Conservation (phyloP, 192 early-diverging fungal species). For the Coemansia sp. region DNA sequence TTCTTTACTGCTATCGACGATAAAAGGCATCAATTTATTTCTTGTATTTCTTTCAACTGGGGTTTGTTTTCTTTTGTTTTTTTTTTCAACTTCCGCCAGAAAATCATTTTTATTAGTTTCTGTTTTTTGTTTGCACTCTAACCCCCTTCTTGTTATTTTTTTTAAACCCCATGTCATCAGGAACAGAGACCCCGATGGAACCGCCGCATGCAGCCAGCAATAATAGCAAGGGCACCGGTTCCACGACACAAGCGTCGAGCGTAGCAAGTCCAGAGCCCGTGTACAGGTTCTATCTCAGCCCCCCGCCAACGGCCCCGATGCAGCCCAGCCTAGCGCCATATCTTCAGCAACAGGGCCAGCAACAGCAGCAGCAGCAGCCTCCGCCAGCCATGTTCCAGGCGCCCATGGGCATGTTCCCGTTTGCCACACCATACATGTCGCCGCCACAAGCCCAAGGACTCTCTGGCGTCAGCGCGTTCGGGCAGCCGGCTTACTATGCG, state of each 20-base stretch:
- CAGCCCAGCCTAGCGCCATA: slow-evolving; percentile 11
- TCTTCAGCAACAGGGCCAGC: slow-evolving; percentile 1
- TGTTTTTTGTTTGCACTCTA: not conserved
- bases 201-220: slow-evolving; percentile 10
- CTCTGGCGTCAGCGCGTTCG: slow-evolving; percentile 39
- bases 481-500: slow-evolving; percentile 42
- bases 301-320: slow-evolving; percentile 33
- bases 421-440: slow-evolving; percentile 33
- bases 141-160: not conserved
- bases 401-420: slow-evolving; percentile 32
- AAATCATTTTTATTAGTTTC: slow-evolving; percentile 25
- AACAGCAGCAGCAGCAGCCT: slow-evolving; percentile 16
- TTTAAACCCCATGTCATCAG: slow-evolving; percentile 26
- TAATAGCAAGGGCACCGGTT: slow-evolving; percentile 3
- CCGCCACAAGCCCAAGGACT: slow-evolving; percentile 24
- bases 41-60: not conserved
- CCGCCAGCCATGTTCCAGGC: slow-evolving; percentile 26
- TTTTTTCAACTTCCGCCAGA: slow-evolving; percentile 11
- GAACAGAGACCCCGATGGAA: slow-evolving; percentile 41
- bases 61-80: not conserved
- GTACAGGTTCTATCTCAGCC: slow-evolving; percentile 52
- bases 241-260: not conserved
- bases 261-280: slow-evolving; percentile 42
- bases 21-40: slow-evolving; percentile 3
- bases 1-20: not conserved